phyloP scores from a whole-genome alignment of 164 flowering plant genomes.

The Litsea cubeba region DNA sequence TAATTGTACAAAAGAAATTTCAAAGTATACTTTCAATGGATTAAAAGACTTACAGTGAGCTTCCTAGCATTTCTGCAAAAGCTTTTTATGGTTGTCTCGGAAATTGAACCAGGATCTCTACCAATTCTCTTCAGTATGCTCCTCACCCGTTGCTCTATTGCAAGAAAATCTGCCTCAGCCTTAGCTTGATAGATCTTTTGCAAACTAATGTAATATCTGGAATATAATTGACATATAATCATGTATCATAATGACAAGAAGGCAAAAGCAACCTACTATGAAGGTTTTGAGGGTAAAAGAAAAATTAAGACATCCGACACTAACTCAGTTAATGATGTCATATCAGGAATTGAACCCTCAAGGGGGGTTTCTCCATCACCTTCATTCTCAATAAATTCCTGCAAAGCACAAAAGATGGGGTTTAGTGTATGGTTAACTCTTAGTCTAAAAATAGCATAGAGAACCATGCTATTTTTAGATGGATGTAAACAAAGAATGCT shows the following conservation, averaged over 20 bases:
- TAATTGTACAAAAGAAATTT: too few relatives aligned
- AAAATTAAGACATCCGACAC: conserved; percentile 20
- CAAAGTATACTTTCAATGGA: too few relatives aligned
- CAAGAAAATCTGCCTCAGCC: conserved; percentile 86
- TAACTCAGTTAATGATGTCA: conserved; percentile 99
- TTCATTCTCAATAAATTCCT: conserved; percentile 92
- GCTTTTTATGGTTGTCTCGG: conserved; percentile 57
- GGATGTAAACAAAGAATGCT: too few relatives aligned
- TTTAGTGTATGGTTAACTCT: neutral
- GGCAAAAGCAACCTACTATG: neutral
- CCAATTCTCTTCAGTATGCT: conserved; percentile 72
- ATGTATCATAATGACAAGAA: conserved; percentile 8
- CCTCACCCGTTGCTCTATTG: conserved; percentile 60
- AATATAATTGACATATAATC: conserved; percentile 15
- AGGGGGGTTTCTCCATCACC: conserved; percentile 93
- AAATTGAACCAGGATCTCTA: conserved; percentile 65
- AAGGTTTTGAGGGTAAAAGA: neutral
- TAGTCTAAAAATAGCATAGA: neutral
- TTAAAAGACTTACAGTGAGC: conserved; percentile 48
- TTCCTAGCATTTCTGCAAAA: conserved; percentile 95
- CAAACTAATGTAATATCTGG: conserved; percentile 79
- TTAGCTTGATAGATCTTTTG: conserved; percentile 92
- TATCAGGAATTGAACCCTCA: conserved; percentile 96
- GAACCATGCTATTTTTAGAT: neutral
- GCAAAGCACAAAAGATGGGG: conserved; percentile 6